Base-by-base conservation (phyloP, 140 eudicot genomes). In the Stevia rebaudiana region DNA sequence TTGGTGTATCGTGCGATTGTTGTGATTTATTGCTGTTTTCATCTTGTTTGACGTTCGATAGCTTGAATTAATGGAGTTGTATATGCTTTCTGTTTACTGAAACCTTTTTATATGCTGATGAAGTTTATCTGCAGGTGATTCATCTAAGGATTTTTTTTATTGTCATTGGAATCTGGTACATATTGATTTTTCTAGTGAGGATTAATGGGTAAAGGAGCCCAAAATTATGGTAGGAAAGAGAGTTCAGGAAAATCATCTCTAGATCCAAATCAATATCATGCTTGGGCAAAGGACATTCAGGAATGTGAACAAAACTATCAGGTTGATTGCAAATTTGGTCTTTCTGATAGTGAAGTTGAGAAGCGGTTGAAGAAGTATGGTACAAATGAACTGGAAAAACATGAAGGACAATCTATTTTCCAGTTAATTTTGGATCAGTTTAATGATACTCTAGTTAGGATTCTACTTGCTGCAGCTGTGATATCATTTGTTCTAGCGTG, bases 371-470 rank as follows among this genome's bases (percentile, higher is more conserved):
- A 76, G 69, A 63, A 61, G 64, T 73, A 73, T 44, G 98, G 98
- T 7, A 81, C 47, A 35, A 92, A 92, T 40, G 98, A 92, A 74
- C 72, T 92, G 76, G 92, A 88, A 54, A 88, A 92, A 55, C 95
- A 92, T 40, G 90, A 83, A n/a, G 90, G 94, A 7, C 88, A 71
- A 37, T 87, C 96, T 1, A 47, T 88, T 18, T 85, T 80, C 66
- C 81, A 81, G 48, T 72, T 92, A 68, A 76, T 92, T 67, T 61
- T 92, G 48, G 95, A 92, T 43, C 98, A 92, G 83, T 92, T 92
- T 71, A 87, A 92, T 43, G 98, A 92, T 47, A 88, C 91, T 19
- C 65, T 92, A 69, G 98, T 92, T 31, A 92, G 95, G 73, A 92
- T 92, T 70, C 62, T 92, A 49, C 79, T 92, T 40, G 78, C 71